Percentiles rank a stretch among this genome's conserved stretches.
These are phyloP conservation scores for Acanthamoeba divionensis DNA, from an alignment of 208 protist species.

Conservation along the genomic window DNA sequence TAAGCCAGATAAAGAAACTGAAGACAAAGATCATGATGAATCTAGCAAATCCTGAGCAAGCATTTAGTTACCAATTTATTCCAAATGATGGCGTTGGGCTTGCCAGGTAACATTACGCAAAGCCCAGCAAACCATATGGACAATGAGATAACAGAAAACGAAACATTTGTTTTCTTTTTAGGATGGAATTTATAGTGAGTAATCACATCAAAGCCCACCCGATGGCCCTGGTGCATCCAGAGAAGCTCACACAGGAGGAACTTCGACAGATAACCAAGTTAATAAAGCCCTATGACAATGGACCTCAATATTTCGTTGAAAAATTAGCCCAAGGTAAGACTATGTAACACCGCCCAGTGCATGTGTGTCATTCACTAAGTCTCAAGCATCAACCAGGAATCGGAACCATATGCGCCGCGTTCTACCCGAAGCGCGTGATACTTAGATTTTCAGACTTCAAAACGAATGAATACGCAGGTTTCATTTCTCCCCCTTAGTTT, in stretches of 20 bases:
- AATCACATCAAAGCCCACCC: slow-evolving; percentile 56
- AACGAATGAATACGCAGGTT: slow-evolving; percentile 64
- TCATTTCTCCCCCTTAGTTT: background rate
- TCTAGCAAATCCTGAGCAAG: slow-evolving; percentile 50
- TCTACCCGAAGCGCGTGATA: slow-evolving; percentile 67
- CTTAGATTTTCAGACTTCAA: slow-evolving; percentile 73
- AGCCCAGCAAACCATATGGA: too few relatives aligned
- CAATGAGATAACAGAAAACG: too few relatives aligned
- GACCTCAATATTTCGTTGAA: slow-evolving; percentile 1
- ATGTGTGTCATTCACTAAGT: background rate
- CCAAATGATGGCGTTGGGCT: slow-evolving; percentile 58
- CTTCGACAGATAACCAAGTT: background rate
- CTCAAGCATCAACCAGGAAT: background rate
- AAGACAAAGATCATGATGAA: slow-evolving; percentile 55
- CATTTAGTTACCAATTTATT: background rate
- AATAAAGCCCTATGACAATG: background rate
- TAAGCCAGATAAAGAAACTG: background rate
- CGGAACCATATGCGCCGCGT: slow-evolving; percentile 61
- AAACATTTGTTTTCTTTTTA: background rate
- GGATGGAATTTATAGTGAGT: slow-evolving; percentile 62
- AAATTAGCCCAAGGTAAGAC: background rate
- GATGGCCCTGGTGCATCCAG: slow-evolving; percentile 38
- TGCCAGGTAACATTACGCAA: too few relatives aligned
- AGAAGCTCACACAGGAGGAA: slow-evolving; percentile 41
- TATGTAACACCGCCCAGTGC: background rate